A percentile compares a stretch with the other conserved stretches of the same genome.
These are phyloP conservation scores for Aspergillus sergii DNA, from an alignment of 2,329 filamentous ascomycete genomes.

Conservation along the genomic window DNA sequence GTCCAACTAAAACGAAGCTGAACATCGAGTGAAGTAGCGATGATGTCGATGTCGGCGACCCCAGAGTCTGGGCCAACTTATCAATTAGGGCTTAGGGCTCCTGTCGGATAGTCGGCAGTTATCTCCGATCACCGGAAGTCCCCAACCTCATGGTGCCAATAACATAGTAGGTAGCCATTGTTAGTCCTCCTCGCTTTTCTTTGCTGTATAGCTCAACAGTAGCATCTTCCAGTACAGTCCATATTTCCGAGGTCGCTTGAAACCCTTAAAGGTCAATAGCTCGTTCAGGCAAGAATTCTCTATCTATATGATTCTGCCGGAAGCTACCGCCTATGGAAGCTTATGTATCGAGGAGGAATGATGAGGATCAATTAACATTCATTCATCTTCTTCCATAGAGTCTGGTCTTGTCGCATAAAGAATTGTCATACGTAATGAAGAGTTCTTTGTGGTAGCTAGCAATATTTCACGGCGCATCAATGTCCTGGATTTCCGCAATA, in stretches of 20 bases:
- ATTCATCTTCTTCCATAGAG: not conserved
- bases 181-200: not conserved
- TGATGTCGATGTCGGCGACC: constrained; percentile 22
- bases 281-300: not conserved
- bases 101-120: not conserved
- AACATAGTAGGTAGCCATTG: not conserved
- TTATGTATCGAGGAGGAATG: not conserved
- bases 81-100: constrained; percentile 28
- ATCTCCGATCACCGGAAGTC: constrained; percentile 3
- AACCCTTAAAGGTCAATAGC: not conserved
- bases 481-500: constrained; percentile 17
- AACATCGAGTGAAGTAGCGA: constrained; percentile 11
- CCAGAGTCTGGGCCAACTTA: constrained; percentile 16
- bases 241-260: not conserved
- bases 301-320: not conserved
- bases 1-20: not conserved
- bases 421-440: not conserved
- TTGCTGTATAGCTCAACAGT: not conserved
- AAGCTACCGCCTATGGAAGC: not conserved
- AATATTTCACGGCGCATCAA: not conserved
- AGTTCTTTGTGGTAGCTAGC: not conserved
- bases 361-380: not conserved
- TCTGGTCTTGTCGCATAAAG: not conserved
- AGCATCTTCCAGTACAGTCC: not conserved
- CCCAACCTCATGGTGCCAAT: not conserved